Evolutionary conservation across 257 asterid species (phyloP), one percentile per base, ranked within the genome.

Genomic region (Jasminum sambac): DNA sequence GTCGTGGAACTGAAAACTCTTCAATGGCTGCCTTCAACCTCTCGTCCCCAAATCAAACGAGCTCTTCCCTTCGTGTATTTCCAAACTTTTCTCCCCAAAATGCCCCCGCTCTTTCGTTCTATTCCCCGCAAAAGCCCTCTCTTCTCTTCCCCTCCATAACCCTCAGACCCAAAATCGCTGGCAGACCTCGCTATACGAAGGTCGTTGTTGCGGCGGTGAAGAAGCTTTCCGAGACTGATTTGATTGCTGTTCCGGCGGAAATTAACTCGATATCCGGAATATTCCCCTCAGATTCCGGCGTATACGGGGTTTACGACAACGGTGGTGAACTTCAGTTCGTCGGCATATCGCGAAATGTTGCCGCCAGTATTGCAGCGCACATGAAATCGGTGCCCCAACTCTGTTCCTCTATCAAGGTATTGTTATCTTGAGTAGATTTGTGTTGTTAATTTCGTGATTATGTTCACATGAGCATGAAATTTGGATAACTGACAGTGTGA

Each of bases 321-420:
- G 74, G 62, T 66, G 85, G 82, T 37, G 96, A 83, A 66, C 92
- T 94, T 58, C 97, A 94, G 68, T 94, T 90, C 75, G 73, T 94
- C 72, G 98, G 98, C 64, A 89, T 94, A 59, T 89, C 98, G 25
- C 78, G 94, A 60, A 90, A 90, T 76, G 81, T 90, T 62, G 96
- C 92, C 26, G 89, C 91, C 70, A 94, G 98, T 67, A 78, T 94
- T 68, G 72, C 69, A 73, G 17, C 82, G 10, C 97, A 94, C 82
- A 85, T 77, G 79, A 88, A 84, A n/a, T 85, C 96, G 26, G 84
- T 89, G 40, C 96, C 98, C 5, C 87, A 90, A 42, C 96, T 94
- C 50, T 94, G 98, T 70, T 80, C 59, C 67, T 85, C 96, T 52
- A 87, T 85, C 10, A 94, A 94, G 98, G 97, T 90, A 75, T 69